phyloP scores from a whole-genome alignment of 345 rosid genomes.

The Syzygium grande region DNA sequence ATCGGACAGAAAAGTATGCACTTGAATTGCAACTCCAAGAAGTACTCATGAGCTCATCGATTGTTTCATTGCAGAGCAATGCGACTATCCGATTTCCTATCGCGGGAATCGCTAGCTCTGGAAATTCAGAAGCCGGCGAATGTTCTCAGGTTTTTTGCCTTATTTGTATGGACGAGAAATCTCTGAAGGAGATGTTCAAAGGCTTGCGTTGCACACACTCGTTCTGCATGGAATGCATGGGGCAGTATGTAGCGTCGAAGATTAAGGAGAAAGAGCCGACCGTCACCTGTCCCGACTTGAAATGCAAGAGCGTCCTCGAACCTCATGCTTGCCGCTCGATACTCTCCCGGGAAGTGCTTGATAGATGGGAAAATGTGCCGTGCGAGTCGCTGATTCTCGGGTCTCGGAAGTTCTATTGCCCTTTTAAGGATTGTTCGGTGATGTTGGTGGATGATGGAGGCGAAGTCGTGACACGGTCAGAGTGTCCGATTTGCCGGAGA shows the following conservation, averaged over 20 bases:
- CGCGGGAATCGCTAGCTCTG: not conserved
- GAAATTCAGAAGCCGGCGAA: not conserved
- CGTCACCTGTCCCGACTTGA: constrained; percentile 6
- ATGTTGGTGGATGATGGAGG: constrained; percentile 15
- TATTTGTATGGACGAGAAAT: constrained; percentile 27
- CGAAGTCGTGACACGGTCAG: not conserved
- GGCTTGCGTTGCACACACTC: constrained; percentile 12
- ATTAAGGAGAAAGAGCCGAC: not conserved
- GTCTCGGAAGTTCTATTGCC: constrained; percentile 22
- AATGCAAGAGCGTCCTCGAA: constrained; percentile 18
- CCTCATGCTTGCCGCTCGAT: constrained; percentile 9
- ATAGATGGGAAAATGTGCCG: constrained; percentile 24
- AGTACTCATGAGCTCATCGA: constrained; percentile 20
- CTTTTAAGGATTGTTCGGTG: constrained; percentile 28
- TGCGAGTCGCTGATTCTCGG: constrained; percentile 9
- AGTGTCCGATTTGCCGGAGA: constrained; percentile 22
- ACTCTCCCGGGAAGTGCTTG: constrained; percentile 18
- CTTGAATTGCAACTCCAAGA: constrained; percentile 36
- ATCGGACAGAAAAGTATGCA: constrained; percentile 38
- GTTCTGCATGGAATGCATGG: constrained; percentile 24
- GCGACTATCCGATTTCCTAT: not conserved
- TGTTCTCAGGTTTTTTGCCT: constrained; percentile 10
- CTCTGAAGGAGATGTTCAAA: constrained; percentile 7
- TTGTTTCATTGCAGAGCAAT: not conserved
- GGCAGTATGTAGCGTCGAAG: constrained; percentile 9